Base-by-base conservation (phyloP, 306 rosid genomes). In the Medicago truncatula region DNA sequence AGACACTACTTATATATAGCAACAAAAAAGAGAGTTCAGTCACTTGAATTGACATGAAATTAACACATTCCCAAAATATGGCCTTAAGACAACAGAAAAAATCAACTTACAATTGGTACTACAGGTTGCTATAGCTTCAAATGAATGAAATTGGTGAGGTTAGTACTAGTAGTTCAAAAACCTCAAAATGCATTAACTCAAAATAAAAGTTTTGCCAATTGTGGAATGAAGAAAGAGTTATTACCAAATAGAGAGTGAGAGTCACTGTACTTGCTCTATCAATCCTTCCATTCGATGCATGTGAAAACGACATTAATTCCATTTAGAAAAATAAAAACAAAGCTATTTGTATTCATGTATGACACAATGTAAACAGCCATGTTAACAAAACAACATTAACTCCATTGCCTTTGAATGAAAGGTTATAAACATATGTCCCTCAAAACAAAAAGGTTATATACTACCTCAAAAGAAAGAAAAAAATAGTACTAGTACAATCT, bases 41-140 rank as follows among this genome's bases (percentile, higher is more conserved):
- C 68, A 40, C 61, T 75, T 75, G 13, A 61, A 61, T 53, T 76
- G 57, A 71, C 57, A 54, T 54, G 11, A 75, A 71, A 34, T 31
- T 23, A 52, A 52, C 4, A 4, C 21, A 6, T n/a, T n/a, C 20
- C 11, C 11, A 16, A 7, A 47, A 47, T 47, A 31, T 31, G 36
- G 16, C 16, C 47, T 8, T 41, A 2, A 41, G 36, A 3, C 46
- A 41, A 41, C 13, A 31, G 36, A 31, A 31, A 41, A 41, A 41
- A 41, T 41, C 13, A 41, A 47, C 36, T 31, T 31, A 31, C 36
- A 31, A 31, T 31, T 31, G 36, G 36, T 31, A 4, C 36, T 31
- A 31, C 36, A 31, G 6, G 6, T 31, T 31, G 36, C 36, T 31
- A 31, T 3, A 31, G 36, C 36, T 31, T 31, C 36, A 3, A 3